A percentile compares a stretch with the other conserved stretches of the same genome.
Conservation (phyloP, 495 filamentous ascomycete genomes). For the Penicillium dipodomyicola region DNA sequence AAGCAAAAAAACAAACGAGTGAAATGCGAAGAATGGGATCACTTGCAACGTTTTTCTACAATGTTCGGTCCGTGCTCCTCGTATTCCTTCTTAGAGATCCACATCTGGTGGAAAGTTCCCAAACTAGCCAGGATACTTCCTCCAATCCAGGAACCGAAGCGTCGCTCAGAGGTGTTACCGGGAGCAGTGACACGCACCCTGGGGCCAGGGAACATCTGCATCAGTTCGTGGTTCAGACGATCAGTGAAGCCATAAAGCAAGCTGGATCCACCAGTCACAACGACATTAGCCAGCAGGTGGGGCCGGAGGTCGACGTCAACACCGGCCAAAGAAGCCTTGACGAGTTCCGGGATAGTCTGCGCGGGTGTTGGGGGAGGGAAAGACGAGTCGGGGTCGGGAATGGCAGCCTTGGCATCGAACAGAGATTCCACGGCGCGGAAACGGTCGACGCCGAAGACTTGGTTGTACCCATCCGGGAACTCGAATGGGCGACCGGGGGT, state of each 20-base stretch:
- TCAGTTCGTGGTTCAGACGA: conserved; percentile 78
- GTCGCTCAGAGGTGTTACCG: conserved; percentile 79
- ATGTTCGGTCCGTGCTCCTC: conserved; percentile 59
- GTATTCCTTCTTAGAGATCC: conserved; percentile 76
- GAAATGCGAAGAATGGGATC: conserved; percentile 13
- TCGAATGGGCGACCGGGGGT: conserved; percentile 83
- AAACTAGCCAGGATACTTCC: conserved; percentile 94
- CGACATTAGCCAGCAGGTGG: conserved; percentile 79
- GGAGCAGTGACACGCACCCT: conserved; percentile 81
- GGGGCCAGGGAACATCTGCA: conserved; percentile 71
- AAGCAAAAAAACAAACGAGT: neutral
- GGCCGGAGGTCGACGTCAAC: conserved; percentile 90
- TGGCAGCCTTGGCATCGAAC: conserved; percentile 71
- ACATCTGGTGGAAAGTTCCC: conserved; percentile 99
- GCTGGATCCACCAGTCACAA: conserved; percentile 84
- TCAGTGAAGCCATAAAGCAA: conserved; percentile 88
- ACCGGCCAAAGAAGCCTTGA: conserved; percentile 69
- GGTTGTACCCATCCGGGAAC: conserved; percentile 93
- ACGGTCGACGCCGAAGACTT: conserved; percentile 84
- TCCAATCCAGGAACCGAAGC: conserved; percentile 92
- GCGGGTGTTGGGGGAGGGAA: conserved; percentile 56
- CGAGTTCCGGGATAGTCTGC: conserved; percentile 75
- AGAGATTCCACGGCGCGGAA: conserved; percentile 82
- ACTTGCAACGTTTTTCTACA: conserved; percentile 62
- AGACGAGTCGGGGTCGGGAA: conserved; percentile 41